Evolutionary conservation across 2,329 filamentous ascomycete species (phyloP).

Genomic region (Coniochaeta ligniaria): DNA sequence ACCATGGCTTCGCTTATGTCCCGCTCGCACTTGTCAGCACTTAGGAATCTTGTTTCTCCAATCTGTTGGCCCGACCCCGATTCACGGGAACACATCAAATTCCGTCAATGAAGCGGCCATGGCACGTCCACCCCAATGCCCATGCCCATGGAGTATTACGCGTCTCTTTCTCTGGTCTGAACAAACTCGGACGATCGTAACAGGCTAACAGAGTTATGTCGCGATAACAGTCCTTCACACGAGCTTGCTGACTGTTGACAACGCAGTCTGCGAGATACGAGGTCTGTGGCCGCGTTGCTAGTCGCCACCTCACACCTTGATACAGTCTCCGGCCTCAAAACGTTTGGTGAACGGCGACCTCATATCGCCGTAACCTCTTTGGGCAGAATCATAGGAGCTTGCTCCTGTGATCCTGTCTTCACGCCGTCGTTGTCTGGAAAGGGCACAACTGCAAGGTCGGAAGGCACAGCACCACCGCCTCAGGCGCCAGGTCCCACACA

Average conservation of each 20-base stretch:
- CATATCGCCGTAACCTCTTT: neutral
- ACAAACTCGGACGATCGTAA: neutral
- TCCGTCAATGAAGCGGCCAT: neutral
- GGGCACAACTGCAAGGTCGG: neutral
- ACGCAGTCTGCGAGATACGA: neutral
- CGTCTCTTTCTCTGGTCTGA: neutral
- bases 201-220: neutral
- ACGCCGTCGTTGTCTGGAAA: neutral
- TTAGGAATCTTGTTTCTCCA: neutral
- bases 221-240: neutral
- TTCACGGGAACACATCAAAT: neutral
- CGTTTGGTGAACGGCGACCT: neutral
- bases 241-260: neutral
- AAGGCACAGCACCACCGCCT: neutral
- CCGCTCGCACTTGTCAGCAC: neutral
- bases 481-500: neutral
- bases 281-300: neutral
- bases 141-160: too few relatives aligned
- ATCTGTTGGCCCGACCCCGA: neutral
- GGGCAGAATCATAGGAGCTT: neutral
- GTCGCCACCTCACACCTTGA: too few relatives aligned
- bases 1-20: neutral
- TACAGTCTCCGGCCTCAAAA: neutral
- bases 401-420: neutral
- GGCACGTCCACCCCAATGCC: neutral